Evolutionary conservation across 768 basidiomycete genomes (phyloP), one percentile per base, ranked within the genome.

Genomic region (Collybia mongolica): DNA sequence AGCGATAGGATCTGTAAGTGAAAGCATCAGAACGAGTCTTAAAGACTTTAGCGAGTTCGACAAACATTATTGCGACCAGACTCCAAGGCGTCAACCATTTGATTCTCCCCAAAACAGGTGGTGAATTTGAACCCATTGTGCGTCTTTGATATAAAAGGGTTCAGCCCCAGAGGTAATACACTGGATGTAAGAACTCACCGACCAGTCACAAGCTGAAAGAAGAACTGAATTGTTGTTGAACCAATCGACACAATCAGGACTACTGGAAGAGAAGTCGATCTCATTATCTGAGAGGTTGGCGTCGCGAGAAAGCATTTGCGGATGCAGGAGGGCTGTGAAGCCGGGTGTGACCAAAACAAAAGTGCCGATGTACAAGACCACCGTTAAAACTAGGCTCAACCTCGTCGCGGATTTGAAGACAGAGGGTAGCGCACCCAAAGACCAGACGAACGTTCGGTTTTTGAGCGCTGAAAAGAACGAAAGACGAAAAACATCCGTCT

Each of bases 51-150:
- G 11, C 32, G 11, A 12, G 5, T 9, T 32, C 11, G 19, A 59
- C 59, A 36, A 12, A 63, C 61, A 39, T 53, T 61, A 39, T 53
- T 51, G 9, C 60, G 60, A 5, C 61, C 61, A 2, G 61, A 49
- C 24, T 60, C 61, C 22, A 63, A 39, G 24, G 59, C 56, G 22
- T 63, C 58, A 4, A 55, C 43, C 40, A 61, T 39, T 41, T 63
- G 61, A 38, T 59, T 63, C 51, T 61, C 60, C 6, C 49, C 56
- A 11, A 59, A 48, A 36, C 61, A 63, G 37, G 23, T 56, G 15
- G 56, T 19, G 28, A 4, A 26, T 26, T 26, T 3, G 24, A 26
- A 26, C 7, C 24, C 24, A 26, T 26, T 26, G 24, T 26, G 24
- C 3, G 3, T 7, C 24, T 32, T 11, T 32, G 14, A 14, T 32